Evolutionary conservation across 345 rosid species (phyloP), one percentile per base, ranked within the genome.

Genomic region (Schrenkiella parvula): DNA sequence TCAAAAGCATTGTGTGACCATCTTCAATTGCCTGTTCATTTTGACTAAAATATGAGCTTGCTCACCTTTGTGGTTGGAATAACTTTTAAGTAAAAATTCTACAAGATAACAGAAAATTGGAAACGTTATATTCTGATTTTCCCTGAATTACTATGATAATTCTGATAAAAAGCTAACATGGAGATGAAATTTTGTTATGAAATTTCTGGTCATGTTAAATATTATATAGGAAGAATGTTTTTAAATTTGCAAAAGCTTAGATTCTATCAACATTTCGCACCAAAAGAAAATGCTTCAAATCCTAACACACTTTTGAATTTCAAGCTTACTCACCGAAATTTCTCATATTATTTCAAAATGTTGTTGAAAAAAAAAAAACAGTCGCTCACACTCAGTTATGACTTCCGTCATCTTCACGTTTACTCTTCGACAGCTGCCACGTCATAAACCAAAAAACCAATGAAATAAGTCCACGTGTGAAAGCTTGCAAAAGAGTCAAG

Each of bases 391-490:
- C 23, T 18, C 6, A 66, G 52, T 28, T 12, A 39, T 22, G 22
- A 57, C 68, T 66, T 66, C 29, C 68, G 67, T 74, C 73, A 74
- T 39, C 72, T 66, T 66, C 56, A 74, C 78, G 68, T 74, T 23
- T 41, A 66, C 67, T 59, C 68, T 39, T 57, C 13, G 23, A 65
- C 55, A 58, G 68, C 47, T 19, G 29, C 37, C 78, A 74, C 68
- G 32, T 66, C 66, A 59, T 1, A 38, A 53, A 10, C 15, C 11
- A 18, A 5, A 13, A 6, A 28, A 2, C 73, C 68, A 74, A 42
- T 59, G 2, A 59, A 0, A 38, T 8, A 4, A 0, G 0, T 2
- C 46, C 68, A 66, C 63, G 78, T 67, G 39, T 50, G 8, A 67
- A 74, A 73, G 57, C 61, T 39, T 74, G 68, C 4, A 37, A 59